These are phyloP conservation scores for Kodamaea kakaduensis DNA, from an alignment of 805 yeast genomes.

Conservation along the genomic window DNA sequence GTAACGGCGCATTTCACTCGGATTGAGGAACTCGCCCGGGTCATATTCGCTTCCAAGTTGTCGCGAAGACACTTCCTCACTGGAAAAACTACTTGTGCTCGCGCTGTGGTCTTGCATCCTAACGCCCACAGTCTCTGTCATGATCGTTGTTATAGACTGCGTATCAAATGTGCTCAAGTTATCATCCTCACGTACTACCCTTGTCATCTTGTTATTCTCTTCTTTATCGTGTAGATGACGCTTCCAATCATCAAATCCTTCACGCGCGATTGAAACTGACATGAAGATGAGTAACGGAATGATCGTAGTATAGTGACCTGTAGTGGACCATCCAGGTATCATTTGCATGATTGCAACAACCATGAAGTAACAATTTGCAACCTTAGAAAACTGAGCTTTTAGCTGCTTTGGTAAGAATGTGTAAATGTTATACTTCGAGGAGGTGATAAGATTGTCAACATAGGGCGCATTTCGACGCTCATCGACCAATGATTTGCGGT, in stretches of 20 bases:
- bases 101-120: conserved; percentile 1
- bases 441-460: conserved; percentile 66
- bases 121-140: conserved; percentile 34
- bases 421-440: conserved; percentile 78
- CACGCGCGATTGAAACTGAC: conserved; percentile 83
- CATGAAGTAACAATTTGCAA: conserved; percentile 90
- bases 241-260: conserved; percentile 89
- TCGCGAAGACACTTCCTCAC: conserved; percentile 10
- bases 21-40: not conserved
- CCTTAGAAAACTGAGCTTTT: conserved; percentile 84
- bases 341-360: conserved; percentile 87
- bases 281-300: conserved; percentile 84
- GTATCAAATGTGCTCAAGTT: conserved; percentile 29
- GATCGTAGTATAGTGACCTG: conserved; percentile 93
- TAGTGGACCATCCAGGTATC: conserved; percentile 97
- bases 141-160: conserved; percentile 35
- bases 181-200: conserved; percentile 29
- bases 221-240: conserved; percentile 81
- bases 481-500: conserved; percentile 48
- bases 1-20: conserved; percentile 19
- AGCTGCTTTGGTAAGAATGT: conserved; percentile 86
- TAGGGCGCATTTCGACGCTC: conserved; percentile 65
- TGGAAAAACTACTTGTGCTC: conserved; percentile 2
- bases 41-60: no score
- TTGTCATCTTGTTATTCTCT: conserved; percentile 58